Percentiles rank a stretch among this genome's conserved stretches.
phyloP scores from a whole-genome alignment of 345 rosid species.

The Odontarrhena argentea region DNA sequence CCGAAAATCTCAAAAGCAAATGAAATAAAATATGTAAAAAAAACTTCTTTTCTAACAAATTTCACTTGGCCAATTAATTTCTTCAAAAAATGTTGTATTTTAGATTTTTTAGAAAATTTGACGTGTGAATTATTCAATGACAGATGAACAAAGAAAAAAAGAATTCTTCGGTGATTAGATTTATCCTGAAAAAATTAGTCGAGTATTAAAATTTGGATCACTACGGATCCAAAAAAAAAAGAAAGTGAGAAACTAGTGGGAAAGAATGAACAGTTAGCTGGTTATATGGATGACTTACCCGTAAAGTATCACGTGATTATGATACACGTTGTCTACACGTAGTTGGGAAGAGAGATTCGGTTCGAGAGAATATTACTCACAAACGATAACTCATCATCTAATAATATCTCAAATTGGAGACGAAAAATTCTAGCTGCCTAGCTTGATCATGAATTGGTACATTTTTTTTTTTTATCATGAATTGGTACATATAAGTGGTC shows the following conservation, averaged over 20 bases:
- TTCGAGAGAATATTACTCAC: conserved; percentile 15
- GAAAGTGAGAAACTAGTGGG: background rate
- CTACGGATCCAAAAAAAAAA: too few species aligned
- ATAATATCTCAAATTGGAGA: conserved; percentile 24
- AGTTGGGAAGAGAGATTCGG: conserved; percentile 23
- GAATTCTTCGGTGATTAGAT: too few species aligned
- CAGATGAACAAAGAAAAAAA: too few species aligned
- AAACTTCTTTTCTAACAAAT: too few species aligned
- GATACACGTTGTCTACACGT: conserved; percentile 38
- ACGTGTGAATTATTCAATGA: too few species aligned
- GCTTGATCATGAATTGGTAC: background rate
- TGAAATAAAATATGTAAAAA: too few species aligned
- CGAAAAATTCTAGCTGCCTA: conserved; percentile 20
- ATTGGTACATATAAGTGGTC: conserved; percentile 8
- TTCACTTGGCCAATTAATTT: too few species aligned
- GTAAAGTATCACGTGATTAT: conserved; percentile 37
- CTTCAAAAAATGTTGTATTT: too few species aligned
- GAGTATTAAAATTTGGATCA: too few species aligned
- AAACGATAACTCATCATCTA: conserved; percentile 12
- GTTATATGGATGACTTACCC: conserved; percentile 22
- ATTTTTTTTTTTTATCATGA: background rate
- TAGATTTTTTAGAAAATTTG: too few species aligned
- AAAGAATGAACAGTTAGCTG: background rate
- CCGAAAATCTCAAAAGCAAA: too few species aligned
- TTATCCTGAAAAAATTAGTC: too few species aligned